phyloP scores from a whole-genome alignment of 2,329 filamentous ascomycete species.

The Ustilaginoidea virens region DNA sequence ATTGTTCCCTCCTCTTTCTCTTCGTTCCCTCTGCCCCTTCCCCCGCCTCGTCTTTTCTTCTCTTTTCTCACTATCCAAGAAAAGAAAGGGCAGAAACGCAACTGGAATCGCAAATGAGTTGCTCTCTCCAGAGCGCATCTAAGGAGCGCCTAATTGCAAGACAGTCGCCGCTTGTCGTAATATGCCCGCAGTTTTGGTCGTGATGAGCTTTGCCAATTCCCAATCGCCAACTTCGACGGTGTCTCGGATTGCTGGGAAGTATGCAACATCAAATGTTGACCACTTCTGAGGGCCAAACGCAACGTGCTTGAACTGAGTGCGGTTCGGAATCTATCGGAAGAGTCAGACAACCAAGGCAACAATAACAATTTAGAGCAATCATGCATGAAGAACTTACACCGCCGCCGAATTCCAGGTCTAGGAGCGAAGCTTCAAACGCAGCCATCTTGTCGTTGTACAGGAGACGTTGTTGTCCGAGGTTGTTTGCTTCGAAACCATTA shows the following conservation, averaged over 20 bases:
- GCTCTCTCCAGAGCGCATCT: conserved; percentile 1
- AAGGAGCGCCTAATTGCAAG: conserved; percentile 12
- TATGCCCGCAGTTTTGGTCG: conserved; percentile 56
- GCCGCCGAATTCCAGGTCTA: conserved; percentile 57
- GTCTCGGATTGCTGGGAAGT: conserved; percentile 64
- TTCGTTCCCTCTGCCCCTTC: too few relatives aligned
- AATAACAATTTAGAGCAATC: conserved; percentile 6
- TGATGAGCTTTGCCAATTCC: conserved; percentile 48
- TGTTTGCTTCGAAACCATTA: conserved; percentile 61
- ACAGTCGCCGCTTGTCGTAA: conserved; percentile 41
- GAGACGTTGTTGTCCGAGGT: conserved; percentile 50
- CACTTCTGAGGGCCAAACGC: conserved; percentile 73
- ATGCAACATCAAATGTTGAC: conserved; percentile 28
- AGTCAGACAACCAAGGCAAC: not conserved
- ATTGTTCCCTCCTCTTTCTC: too few relatives aligned
- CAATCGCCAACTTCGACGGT: conserved; percentile 59
- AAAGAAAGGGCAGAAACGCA: too few relatives aligned
- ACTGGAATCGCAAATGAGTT: too few relatives aligned
- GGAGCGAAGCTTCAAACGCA: conserved; percentile 64
- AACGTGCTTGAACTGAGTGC: conserved; percentile 88
- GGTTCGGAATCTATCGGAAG: conserved; percentile 51
- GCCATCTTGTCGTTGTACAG: conserved; percentile 68
- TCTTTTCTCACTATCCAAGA: too few relatives aligned
- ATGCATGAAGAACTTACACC: conserved; percentile 45
- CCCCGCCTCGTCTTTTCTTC: too few relatives aligned